phyloP scores from a whole-genome alignment of 306 rosid species.

The Corylus heterophylla region DNA sequence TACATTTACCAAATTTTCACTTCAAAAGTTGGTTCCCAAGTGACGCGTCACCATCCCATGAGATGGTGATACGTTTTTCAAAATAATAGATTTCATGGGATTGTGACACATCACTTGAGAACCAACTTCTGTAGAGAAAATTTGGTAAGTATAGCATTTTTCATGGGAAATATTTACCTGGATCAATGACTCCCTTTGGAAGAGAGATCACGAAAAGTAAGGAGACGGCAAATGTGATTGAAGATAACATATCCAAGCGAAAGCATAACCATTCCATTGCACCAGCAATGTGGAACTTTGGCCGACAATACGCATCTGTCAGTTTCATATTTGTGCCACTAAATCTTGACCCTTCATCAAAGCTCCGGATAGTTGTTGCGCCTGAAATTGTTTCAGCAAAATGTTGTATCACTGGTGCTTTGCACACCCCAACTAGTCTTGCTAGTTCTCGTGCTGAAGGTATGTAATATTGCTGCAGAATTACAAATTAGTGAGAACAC shows the following conservation, averaged over 20 bases:
- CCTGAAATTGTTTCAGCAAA: slow-evolving; percentile 86
- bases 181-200: slow-evolving; percentile 58
- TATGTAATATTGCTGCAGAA: slow-evolving; percentile 67
- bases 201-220: slow-evolving; percentile 66
- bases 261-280: slow-evolving; percentile 80
- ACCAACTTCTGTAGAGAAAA: too few species aligned
- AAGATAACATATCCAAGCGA: slow-evolving; percentile 67
- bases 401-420: slow-evolving; percentile 88
- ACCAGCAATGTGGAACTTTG: slow-evolving; percentile 50
- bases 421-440: slow-evolving; percentile 73
- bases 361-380: slow-evolving; percentile 73
- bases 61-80: too few species aligned
- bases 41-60: too few species aligned
- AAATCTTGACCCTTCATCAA: slow-evolving; percentile 72
- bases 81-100: too few species aligned
- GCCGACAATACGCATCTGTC: slow-evolving; percentile 66
- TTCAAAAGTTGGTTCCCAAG: too few species aligned
- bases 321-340: slow-evolving; percentile 61
- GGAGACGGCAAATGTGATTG: slow-evolving; percentile 56
- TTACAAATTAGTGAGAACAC: slow-evolving; percentile 5
- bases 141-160: too few species aligned
- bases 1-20: too few species aligned
- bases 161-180: slow-evolving; percentile 50
- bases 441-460: slow-evolving; percentile 72
- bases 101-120: too few species aligned